A percentile compares a stretch with the other conserved stretches of the same genome.
These are phyloP conservation scores for Licmophora abbreviata DNA, from an alignment of 108 stramenopile genomes.

Conservation along the genomic window DNA sequence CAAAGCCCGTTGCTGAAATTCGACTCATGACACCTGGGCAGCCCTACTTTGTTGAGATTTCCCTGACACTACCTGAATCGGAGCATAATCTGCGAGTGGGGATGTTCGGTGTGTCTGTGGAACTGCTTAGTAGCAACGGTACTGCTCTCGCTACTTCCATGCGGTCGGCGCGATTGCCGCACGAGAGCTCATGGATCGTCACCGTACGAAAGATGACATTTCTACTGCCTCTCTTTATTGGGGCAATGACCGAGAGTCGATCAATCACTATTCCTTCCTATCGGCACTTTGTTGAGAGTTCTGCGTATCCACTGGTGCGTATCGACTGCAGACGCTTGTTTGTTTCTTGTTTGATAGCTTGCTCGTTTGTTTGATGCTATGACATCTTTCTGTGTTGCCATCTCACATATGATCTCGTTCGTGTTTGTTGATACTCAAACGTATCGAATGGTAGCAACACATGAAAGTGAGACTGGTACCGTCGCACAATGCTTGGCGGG, in stretches of 20 bases:
- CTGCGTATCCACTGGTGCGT: constrained; percentile 33
- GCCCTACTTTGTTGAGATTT: constrained; percentile 55
- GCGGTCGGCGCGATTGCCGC: constrained; percentile 55
- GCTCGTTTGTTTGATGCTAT: not conserved
- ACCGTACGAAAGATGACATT: constrained; percentile 38
- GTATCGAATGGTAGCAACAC: constrained; percentile 29
- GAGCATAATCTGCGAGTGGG: constrained; percentile 39
- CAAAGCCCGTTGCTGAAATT: constrained; percentile 6
- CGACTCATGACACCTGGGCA: constrained; percentile 33
- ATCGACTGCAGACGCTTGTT: not conserved
- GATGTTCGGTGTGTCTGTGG: constrained; percentile 13
- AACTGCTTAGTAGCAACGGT: constrained; percentile 14
- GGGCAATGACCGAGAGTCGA: constrained; percentile 57
- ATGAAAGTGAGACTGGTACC: constrained; percentile 17
- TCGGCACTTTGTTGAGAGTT: constrained; percentile 63
- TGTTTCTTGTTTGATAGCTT: not conserved
- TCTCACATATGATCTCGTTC: constrained; percentile 2
- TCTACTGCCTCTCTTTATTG: constrained; percentile 48
- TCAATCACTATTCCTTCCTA: constrained; percentile 47
- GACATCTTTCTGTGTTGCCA: not conserved
- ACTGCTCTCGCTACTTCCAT: constrained; percentile 51
- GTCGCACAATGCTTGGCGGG: constrained; percentile 9
- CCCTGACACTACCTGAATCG: constrained; percentile 61
- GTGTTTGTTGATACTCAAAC: too few species aligned
- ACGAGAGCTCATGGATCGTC: constrained; percentile 55